These are phyloP conservation scores for Wickerhamomyces rabaulensis DNA, from an alignment of 805 yeast genomes.

Conservation along the genomic window DNA sequence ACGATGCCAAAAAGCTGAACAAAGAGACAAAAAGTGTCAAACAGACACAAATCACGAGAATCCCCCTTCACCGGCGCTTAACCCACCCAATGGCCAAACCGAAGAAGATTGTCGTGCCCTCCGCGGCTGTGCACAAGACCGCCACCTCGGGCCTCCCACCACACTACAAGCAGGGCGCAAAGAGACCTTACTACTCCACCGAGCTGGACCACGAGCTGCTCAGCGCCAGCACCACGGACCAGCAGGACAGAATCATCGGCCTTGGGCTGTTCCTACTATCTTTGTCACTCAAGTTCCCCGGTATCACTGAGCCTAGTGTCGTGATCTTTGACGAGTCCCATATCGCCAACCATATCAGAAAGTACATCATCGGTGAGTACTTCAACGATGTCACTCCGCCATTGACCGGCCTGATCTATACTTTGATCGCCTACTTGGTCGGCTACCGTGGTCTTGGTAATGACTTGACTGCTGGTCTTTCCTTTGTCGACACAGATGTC, in stretches of 20 bases:
- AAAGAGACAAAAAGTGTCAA: not conserved
- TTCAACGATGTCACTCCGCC: slow-evolving; percentile 76
- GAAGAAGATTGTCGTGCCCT: slow-evolving; percentile 4
- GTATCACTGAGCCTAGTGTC: slow-evolving; percentile 30
- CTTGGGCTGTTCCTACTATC: slow-evolving; percentile 19
- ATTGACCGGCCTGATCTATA: slow-evolving; percentile 53
- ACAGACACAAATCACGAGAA: not conserved
- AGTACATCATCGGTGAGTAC: slow-evolving; percentile 52
- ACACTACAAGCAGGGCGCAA: slow-evolving; percentile 28
- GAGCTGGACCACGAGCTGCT: slow-evolving; percentile 14
- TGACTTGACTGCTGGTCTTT: slow-evolving; percentile 11
- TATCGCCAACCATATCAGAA: slow-evolving; percentile 33
- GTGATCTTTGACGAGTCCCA: slow-evolving; percentile 47
- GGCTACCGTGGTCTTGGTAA: slow-evolving; percentile 42
- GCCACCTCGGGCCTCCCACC: slow-evolving; percentile 23
- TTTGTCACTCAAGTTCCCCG: slow-evolving; percentile 27
- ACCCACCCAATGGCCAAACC: slow-evolving; percentile 17
- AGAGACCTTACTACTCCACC: slow-evolving; percentile 28
- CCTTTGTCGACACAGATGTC: slow-evolving; percentile 20
- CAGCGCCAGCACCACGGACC: slow-evolving; percentile 7
- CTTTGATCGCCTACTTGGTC: slow-evolving; percentile 43
- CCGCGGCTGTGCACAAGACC: too few relatives aligned
- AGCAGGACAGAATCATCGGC: slow-evolving; percentile 16
- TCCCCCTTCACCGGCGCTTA: too few relatives aligned
- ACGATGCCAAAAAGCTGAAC: not conserved